Conservation (phyloP, 2,329 filamentous ascomycete species). For the Pezicula rhizophila region DNA sequence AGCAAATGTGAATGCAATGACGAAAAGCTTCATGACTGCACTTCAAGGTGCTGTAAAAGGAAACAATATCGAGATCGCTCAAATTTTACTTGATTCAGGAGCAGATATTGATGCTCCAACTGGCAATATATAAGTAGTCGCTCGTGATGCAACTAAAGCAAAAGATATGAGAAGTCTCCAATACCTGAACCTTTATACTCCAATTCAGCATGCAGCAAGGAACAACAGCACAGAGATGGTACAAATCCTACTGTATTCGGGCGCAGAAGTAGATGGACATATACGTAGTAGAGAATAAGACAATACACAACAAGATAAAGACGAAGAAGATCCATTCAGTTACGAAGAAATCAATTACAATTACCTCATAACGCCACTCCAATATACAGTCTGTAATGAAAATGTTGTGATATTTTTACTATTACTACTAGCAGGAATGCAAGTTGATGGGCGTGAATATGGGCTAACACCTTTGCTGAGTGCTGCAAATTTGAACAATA, state of each 20-base stretch:
- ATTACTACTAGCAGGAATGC: slow-evolving; percentile 5
- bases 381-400: neutral
- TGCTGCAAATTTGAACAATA: too few relatives aligned
- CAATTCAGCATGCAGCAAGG: slow-evolving; percentile 10
- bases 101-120: slow-evolving; percentile 10
- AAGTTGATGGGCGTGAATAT: too few relatives aligned
- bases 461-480: too few relatives aligned
- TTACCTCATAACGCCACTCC: too few relatives aligned
- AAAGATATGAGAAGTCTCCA: too few relatives aligned
- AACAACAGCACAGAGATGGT: slow-evolving; percentile 9
- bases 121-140: slow-evolving; percentile 4
- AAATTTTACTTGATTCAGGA: slow-evolving; percentile 50
- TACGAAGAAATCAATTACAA: too few relatives aligned
- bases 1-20: slow-evolving; percentile 7
- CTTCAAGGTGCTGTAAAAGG: slow-evolving; percentile 8
- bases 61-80: slow-evolving; percentile 3
- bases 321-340: too few relatives aligned
- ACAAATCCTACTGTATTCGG: slow-evolving; percentile 7
- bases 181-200: neutral
- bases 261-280: slow-evolving; percentile 10
- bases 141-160: slow-evolving; percentile 1
- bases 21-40: slow-evolving; percentile 4
- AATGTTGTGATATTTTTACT: slow-evolving; percentile 1
- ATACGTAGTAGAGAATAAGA: neutral
- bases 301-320: too few relatives aligned